Evolutionary conservation across 2,329 filamentous ascomycete genomes (phyloP).

Genomic region (Colletotrichum tabaci): DNA sequence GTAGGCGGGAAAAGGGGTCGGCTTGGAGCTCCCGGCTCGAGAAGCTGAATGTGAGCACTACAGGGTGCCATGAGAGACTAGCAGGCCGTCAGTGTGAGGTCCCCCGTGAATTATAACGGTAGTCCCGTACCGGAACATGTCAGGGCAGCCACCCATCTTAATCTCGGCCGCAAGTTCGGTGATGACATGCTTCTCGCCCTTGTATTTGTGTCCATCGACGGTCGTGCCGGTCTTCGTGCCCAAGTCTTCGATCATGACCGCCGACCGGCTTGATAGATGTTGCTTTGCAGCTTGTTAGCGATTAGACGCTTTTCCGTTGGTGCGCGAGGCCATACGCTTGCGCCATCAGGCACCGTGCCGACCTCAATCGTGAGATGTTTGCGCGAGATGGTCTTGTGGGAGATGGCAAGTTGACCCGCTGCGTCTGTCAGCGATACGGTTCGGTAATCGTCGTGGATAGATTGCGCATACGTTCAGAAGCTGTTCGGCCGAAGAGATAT

Average conservation of each 20-base stretch:
- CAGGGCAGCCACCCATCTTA: conserved; percentile 78
- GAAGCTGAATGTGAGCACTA: conserved; percentile 87
- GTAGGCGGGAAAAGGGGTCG: conserved; percentile 74
- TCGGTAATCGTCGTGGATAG: background rate
- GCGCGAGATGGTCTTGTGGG: conserved; percentile 87
- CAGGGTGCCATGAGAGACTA: conserved; percentile 84
- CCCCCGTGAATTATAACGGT: background rate
- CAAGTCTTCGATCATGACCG: conserved; percentile 82
- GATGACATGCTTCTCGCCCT: conserved; percentile 71
- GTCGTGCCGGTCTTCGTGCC: conserved; percentile 88
- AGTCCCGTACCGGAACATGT: conserved; percentile 69
- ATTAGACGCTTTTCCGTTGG: background rate
- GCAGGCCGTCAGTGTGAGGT: conserved; percentile 17
- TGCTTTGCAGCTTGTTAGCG: conserved; percentile 58
- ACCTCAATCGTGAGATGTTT: conserved; percentile 89
- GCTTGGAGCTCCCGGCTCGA: conserved; percentile 78
- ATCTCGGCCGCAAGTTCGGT: conserved; percentile 72
- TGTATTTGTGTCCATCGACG: conserved; percentile 81
- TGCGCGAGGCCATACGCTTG: conserved; percentile 68
- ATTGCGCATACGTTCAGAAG: conserved; percentile 69
- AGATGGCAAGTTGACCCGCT: conserved; percentile 79
- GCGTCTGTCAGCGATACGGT: conserved; percentile 22
- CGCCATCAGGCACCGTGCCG: conserved; percentile 73
- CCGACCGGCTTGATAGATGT: conserved; percentile 75
- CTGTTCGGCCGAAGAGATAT: conserved; percentile 88